These are phyloP conservation scores for Mycena filopes DNA, from an alignment of 768 basidiomycete species.

Conservation along the genomic window DNA sequence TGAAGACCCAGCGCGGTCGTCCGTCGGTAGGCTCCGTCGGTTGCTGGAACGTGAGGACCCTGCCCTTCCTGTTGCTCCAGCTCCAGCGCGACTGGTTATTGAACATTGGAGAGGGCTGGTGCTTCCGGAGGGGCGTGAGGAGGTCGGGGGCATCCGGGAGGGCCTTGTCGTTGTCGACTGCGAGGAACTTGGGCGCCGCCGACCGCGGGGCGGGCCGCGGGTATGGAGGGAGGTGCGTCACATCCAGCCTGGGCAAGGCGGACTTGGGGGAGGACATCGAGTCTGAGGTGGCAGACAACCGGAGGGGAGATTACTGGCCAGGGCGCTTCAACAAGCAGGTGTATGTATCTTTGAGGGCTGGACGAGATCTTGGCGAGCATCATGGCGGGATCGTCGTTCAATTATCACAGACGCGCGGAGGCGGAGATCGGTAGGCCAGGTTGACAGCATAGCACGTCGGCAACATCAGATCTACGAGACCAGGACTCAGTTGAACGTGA, in stretches of 20 bases:
- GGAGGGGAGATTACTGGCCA: conserved; percentile 12
- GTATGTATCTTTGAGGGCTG: background rate
- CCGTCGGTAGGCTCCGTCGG: conserved; percentile 14
- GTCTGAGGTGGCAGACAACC: conserved; percentile 34
- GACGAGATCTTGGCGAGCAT: conserved; percentile 13
- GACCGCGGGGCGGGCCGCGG: background rate
- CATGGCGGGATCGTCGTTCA: conserved; percentile 17
- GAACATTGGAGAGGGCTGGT: conserved; percentile 13
- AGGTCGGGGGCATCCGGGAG: conserved; percentile 26
- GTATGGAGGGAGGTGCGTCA: background rate
- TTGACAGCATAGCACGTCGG: conserved; percentile 7
- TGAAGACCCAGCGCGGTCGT: conserved; percentile 19
- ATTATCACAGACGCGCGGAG: background rate
- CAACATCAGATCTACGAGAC: conserved; percentile 13
- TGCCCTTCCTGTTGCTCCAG: background rate
- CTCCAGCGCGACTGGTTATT: conserved; percentile 4
- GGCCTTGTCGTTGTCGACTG: conserved; percentile 13
- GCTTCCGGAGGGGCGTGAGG: conserved; percentile 31
- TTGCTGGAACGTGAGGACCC: conserved; percentile 21
- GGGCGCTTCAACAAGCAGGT: background rate
- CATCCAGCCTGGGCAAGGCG: background rate
- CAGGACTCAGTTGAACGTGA: conserved; percentile 7
- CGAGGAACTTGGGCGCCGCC: conserved; percentile 17
- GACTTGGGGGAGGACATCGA: conserved; percentile 9
- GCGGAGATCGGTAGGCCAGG: background rate